Evolutionary conservation across 495 filamentous ascomycete species (phyloP), one percentile per base, ranked within the genome.

Genomic region (Xylaria intraflava): DNA sequence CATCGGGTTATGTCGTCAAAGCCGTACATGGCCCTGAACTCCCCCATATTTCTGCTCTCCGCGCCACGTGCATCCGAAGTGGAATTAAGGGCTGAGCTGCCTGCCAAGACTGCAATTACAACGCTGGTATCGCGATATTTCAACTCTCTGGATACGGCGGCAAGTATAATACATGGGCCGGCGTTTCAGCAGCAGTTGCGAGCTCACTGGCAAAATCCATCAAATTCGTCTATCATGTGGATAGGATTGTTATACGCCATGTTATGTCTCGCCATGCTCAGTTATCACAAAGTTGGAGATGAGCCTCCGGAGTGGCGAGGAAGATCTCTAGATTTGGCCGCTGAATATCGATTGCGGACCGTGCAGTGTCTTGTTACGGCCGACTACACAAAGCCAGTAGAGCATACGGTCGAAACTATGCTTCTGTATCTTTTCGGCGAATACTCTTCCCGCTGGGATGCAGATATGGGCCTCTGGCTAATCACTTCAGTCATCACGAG

Each of bases 121-220:
- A 85, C 89, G 36, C 72, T 98, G 26, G 83, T 75, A 75, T 92
- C 72, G 78, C 84, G 66, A 70, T 90, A 75, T 75, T 91, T 72
- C 81, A 74, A 76, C 61, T 75, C 76, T 23, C 71, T 73, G 64
- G 78, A 77, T 67, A 75, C 68, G 20, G 66, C 64, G 9, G 58
- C 75, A 73, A 86, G 89, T 67, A 84, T 95, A 56, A 80, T 96
- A 46, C 91, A 96, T 62, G 83, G 81, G 1, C 90, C 90, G 22
- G 87, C 87, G 0, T 96, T 96, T 59, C 86, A 91, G 61, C 80
- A 85, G 55, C 80, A 93, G 70, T 88, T 96, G 50, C 88, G 95
- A 49, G 78, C 80, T 59, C 88, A 96, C 64, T 96, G 91, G 91
- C 79, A 85, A 63, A 83, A 90, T 65, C 90, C 92, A 8, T 76